Evolutionary conservation across 805 yeast species (phyloP).

Genomic region (Candida adriatica): DNA sequence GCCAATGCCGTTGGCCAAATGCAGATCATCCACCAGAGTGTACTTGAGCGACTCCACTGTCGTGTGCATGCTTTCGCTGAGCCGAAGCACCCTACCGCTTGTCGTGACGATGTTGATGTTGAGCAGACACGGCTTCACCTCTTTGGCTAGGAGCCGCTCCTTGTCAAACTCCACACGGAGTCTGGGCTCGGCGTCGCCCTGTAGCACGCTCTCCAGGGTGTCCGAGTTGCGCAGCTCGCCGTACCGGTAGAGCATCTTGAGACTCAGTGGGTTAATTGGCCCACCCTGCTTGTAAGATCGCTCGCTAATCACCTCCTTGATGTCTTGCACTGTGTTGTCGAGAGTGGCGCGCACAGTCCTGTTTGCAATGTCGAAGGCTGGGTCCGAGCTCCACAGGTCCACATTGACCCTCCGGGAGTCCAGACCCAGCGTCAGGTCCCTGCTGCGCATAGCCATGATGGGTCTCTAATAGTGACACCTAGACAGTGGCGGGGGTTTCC

Average conservation of each 20-base stretch:
- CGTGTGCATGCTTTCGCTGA: slow-evolving; percentile 10
- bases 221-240: slow-evolving; percentile 13
- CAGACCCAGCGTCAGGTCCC: slow-evolving; percentile 17
- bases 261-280: slow-evolving; percentile 12
- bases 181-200: slow-evolving; percentile 6
- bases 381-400: slow-evolving; percentile 19
- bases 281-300: slow-evolving; percentile 14
- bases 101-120: slow-evolving; percentile 15
- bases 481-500: no score
- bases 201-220: slow-evolving; percentile 11
- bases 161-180: slow-evolving; percentile 18
- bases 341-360: slow-evolving; percentile 17
- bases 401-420: slow-evolving; percentile 9
- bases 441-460: slow-evolving; percentile 13
- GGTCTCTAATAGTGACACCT: no score
- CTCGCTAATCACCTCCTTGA: slow-evolving; percentile 17
- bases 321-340: slow-evolving; percentile 21
- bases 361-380: slow-evolving; percentile 11
- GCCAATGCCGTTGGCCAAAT: slow-evolving; percentile 8
- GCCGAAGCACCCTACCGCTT: slow-evolving; percentile 13
- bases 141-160: slow-evolving; percentile 3
- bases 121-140: slow-evolving; percentile 11
- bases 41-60: slow-evolving; percentile 13
- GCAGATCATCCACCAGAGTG: slow-evolving; percentile 13
- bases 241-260: slow-evolving; percentile 9